A percentile compares a stretch with the other conserved stretches of the same genome.
phyloP scores from a whole-genome alignment of 2,329 filamentous ascomycete species.

The Hysterium pulicare region DNA sequence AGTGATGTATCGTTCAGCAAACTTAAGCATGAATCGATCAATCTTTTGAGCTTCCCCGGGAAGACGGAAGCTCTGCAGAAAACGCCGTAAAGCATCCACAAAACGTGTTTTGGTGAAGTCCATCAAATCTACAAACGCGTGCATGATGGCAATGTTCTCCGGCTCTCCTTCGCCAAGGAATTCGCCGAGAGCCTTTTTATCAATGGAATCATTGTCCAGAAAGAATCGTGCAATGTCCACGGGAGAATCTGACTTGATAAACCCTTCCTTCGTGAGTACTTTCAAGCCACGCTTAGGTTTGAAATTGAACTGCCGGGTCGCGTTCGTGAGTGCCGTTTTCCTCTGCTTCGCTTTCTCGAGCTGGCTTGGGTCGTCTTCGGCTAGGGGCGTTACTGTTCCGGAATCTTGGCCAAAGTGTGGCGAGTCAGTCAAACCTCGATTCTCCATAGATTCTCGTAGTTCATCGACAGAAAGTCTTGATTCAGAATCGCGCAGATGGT shows the following conservation, averaged over 20 bases:
- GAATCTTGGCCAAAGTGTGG: slow-evolving; percentile 56
- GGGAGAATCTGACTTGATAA: slow-evolving; percentile 76
- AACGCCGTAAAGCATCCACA: slow-evolving; percentile 85
- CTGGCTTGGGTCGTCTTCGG: slow-evolving; percentile 86
- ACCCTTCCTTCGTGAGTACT: slow-evolving; percentile 74
- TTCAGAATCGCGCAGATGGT: slow-evolving; percentile 40
- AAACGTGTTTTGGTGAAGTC: slow-evolving; percentile 89
- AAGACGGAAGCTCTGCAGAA: slow-evolving; percentile 89
- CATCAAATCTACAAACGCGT: slow-evolving; percentile 94
- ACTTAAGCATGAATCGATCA: slow-evolving; percentile 98
- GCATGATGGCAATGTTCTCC: slow-evolving; percentile 95
- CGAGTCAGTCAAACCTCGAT: slow-evolving; percentile 56
- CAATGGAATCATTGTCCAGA: slow-evolving; percentile 73
- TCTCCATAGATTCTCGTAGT: slow-evolving; percentile 74
- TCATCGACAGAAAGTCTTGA: slow-evolving; percentile 55
- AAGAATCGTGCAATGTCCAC: slow-evolving; percentile 84
- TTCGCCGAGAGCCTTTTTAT: slow-evolving; percentile 91
- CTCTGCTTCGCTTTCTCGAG: slow-evolving; percentile 92
- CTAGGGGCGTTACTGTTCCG: slow-evolving; percentile 40
- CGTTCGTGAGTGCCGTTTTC: slow-evolving; percentile 88
- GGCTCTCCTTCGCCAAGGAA: slow-evolving; percentile 91
- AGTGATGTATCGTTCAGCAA: slow-evolving; percentile 90
- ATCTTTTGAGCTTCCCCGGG: slow-evolving; percentile 98
- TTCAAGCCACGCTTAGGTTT: slow-evolving; percentile 96
- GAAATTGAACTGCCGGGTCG: slow-evolving; percentile 91